Percentiles rank a stretch among this genome's conserved stretches.
Evolutionary conservation across 2,329 filamentous ascomycete species (phyloP).

Genomic region (Verticillium tricorpus): DNA sequence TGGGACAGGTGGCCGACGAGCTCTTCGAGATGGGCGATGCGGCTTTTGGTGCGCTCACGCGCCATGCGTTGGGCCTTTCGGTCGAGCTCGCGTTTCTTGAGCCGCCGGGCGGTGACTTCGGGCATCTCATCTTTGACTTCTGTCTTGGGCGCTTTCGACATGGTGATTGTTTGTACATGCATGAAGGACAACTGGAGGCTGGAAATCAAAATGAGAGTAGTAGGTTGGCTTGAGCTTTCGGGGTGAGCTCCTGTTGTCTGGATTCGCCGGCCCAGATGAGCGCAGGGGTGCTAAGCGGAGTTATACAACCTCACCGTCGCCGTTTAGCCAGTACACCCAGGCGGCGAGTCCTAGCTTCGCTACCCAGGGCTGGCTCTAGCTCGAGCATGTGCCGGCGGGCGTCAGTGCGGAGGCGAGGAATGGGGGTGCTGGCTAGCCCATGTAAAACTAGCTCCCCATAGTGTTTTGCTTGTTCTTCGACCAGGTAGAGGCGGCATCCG

Average conservation of each 20-base stretch:
- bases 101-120: neutral
- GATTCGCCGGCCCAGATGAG: neutral
- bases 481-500: neutral
- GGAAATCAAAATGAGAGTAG: too few species aligned
- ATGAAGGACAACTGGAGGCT: too few species aligned
- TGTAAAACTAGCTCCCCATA: neutral
- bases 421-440: neutral
- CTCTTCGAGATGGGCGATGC: constrained; percentile 21
- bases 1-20: constrained; percentile 16
- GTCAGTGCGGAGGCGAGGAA: neutral
- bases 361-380: neutral
- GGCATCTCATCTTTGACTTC: neutral
- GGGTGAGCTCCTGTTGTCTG: neutral
- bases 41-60: constrained; percentile 20
- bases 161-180: neutral
- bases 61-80: constrained; percentile 20
- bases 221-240: neutral
- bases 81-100: constrained; percentile 24
- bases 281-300: neutral
- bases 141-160: neutral
- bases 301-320: neutral
- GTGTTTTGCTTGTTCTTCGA: neutral
- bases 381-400: neutral
- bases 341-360: neutral
- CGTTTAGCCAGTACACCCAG: neutral